Evolutionary conservation across 2,329 filamentous ascomycete species (phyloP).

Genomic region (Macrophomina phaseolina): DNA sequence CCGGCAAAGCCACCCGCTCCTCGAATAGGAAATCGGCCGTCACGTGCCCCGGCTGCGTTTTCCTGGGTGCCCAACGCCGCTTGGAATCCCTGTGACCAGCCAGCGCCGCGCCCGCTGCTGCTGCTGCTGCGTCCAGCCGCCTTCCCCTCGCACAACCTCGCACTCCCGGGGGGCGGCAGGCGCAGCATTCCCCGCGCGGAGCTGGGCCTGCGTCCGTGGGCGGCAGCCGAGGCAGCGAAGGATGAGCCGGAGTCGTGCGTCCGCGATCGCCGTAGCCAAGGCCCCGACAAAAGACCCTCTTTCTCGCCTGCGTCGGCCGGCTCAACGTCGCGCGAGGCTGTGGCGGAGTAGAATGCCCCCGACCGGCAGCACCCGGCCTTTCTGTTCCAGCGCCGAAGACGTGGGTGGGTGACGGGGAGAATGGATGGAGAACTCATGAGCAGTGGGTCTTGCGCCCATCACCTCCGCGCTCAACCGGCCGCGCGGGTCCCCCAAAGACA

Average conservation of each 20-base stretch:
- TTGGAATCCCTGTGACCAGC: neutral
- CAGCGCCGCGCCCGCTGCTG: too few species aligned
- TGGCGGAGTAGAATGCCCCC: too few species aligned
- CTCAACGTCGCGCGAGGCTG: neutral
- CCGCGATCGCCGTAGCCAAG: neutral
- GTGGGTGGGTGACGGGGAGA: neutral
- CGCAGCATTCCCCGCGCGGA: neutral
- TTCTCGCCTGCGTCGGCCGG: neutral
- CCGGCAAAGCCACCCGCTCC: neutral
- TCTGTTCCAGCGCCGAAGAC: too few species aligned
- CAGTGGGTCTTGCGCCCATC: neutral
- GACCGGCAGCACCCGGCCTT: neutral
- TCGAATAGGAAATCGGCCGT: neutral
- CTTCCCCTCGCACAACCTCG: neutral
- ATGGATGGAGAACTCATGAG: neutral
- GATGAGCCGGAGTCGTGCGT: neutral
- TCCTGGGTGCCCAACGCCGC: neutral
- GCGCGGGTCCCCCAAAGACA: neutral
- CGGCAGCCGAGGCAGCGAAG: slow-evolving; percentile 14
- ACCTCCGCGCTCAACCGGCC: neutral
- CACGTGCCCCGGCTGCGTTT: neutral
- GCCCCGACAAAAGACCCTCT: neutral
- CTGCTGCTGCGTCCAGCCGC: neutral
- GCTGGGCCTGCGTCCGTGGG: neutral
- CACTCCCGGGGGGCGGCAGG: neutral